A percentile compares a stretch with the other conserved stretches of the same genome.
Conservation (phyloP, 208 protist species). For the Angomonas ambiguus region DNA sequence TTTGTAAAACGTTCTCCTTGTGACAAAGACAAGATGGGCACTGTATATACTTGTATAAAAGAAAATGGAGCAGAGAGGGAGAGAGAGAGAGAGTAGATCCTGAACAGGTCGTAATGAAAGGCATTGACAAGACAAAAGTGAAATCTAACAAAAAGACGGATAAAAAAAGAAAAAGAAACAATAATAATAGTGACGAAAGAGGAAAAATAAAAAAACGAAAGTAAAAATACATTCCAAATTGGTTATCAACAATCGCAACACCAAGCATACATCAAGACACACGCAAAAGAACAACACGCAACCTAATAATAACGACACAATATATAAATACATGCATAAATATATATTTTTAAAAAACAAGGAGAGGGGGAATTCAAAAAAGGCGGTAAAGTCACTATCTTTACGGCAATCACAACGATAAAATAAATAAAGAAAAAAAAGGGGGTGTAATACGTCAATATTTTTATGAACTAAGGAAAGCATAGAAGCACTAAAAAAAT, state of each 20-base stretch:
- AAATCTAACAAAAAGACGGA: not conserved
- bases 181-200: not conserved
- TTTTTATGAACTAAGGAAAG: no score
- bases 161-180: constrained; percentile 11
- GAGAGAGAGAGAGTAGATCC: not conserved
- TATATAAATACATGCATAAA: no score
- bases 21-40: no score
- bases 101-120: no score
- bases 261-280: not conserved
- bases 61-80: no score
- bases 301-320: not conserved
- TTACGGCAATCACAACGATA: not conserved
- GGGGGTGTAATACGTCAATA: no score
- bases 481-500: no score
- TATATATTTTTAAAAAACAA: no score
- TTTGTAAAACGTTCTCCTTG: not conserved
- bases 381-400: not conserved
- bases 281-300: not conserved
- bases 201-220: constrained; percentile 5
- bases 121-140: no score
- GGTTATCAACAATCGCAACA: not conserved
- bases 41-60: no score
- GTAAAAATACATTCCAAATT: not conserved
- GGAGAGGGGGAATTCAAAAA: no score
- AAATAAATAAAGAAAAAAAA: not conserved